Base-by-base conservation (phyloP, 768 basidiomycete genomes). In the Galerina sulciceps region DNA sequence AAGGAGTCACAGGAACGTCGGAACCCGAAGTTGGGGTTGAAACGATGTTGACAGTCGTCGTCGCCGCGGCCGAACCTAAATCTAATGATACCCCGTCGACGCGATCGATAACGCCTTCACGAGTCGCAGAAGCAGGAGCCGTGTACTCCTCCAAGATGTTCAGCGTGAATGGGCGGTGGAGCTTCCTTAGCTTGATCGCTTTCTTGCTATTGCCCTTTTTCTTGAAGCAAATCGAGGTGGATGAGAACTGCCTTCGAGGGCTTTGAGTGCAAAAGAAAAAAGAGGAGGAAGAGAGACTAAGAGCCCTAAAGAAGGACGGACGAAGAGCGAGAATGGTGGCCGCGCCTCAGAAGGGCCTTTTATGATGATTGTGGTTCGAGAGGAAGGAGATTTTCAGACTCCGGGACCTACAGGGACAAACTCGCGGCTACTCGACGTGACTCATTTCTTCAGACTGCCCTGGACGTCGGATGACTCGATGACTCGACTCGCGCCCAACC, bases 211-310 rank as follows among this genome's bases (percentile, higher is more conserved):
- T 49, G 23, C 55, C 49, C 46, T 50, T 57, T 35, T 63, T 59
- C 46, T 62, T 62, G 43, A 35, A 31, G 40, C 55, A 59, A 10
- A 41, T 17, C 9, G 50, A 6, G 4, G 55, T 63, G 1, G 40
- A 53, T 13, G 62, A 46, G 51, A 63, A 63, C 22, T 44, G 34
- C 20, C 62, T 51, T 37, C 18, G 31, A 53, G 36, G 14, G 15
- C 18, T 35, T 20, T 8, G 18, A n/a, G n/a, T n/a, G 15, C 17
- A n/a, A 6, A 22, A 37, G 20, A 42, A n/a, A n/a, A n/a, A n/a
- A n/a, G n/a, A n/a, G n/a, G n/a, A n/a, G n/a, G n/a, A n/a, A n/a
- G n/a, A n/a, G n/a, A n/a, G n/a, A n/a, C n/a, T n/a, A n/a, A n/a
- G n/a, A 47, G 36, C 18, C 40, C 26, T 36, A n/a, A 22, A 50